These are phyloP conservation scores for Mycena alexandri DNA, from an alignment of 768 basidiomycete species.

Conservation along the genomic window DNA sequence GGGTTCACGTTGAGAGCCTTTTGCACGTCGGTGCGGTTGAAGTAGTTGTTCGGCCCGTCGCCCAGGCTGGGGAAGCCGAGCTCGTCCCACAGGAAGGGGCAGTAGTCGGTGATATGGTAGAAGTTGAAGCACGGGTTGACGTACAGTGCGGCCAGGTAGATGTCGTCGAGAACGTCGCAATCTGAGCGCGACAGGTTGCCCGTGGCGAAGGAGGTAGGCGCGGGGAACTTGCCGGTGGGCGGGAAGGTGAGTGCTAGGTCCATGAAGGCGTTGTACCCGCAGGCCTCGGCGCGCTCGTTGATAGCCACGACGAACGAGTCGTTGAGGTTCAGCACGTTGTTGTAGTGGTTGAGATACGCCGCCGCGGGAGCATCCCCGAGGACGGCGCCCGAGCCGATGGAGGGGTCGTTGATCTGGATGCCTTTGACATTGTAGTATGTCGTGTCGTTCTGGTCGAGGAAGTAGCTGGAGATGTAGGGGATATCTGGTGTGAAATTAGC, in stretches of 20 bases:
- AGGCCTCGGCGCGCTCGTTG: conserved; percentile 21
- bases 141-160: conserved; percentile 18
- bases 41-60: conserved; percentile 20
- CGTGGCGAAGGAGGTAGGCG: conserved; percentile 18
- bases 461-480: conserved; percentile 19
- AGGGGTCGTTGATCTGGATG: conserved; percentile 16
- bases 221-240: conserved; percentile 24
- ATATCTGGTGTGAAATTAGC: conserved; percentile 24
- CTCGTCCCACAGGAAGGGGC: conserved; percentile 23
- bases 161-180: conserved; percentile 17
- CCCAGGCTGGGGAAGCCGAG: conserved; percentile 13
- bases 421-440: conserved; percentile 23
- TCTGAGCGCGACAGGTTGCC: conserved; percentile 18
- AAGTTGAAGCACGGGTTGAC: conserved; percentile 23
- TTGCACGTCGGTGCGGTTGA: conserved; percentile 20
- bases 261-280: conserved; percentile 25
- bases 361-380: conserved; percentile 16
- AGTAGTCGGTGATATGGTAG: conserved; percentile 25
- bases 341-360: conserved; percentile 24
- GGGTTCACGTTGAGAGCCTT: conserved; percentile 19
- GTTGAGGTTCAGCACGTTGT: conserved; percentile 26
- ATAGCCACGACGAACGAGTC: conserved; percentile 20
- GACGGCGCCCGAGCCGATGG: conserved; percentile 14
- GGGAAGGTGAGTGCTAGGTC: conserved; percentile 23
- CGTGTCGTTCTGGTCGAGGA: conserved; percentile 20